Evolutionary conservation across 495 filamentous ascomycete genomes (phyloP), one percentile per base, ranked within the genome.

Genomic region (Aspergillus kassunensis): DNA sequence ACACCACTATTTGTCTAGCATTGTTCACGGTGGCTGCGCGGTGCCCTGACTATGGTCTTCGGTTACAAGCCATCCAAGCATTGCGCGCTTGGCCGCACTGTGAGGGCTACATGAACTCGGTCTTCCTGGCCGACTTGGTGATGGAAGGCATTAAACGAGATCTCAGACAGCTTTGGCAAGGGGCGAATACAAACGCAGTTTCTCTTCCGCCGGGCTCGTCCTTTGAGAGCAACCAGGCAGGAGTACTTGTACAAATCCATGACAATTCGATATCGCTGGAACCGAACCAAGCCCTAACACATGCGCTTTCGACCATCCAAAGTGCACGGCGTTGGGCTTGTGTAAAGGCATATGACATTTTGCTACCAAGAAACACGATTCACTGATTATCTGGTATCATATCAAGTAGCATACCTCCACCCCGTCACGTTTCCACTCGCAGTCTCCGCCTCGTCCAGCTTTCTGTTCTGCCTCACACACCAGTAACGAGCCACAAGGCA

Each of bases 91-190:
- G 57, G 57, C 57, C 57, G 25, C 58, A 57, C n/a, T 51, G 54
- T 21, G 59, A 62, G 23, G 59, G 52, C 12, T 29, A 58, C 16
- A 30, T 58, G 15, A 58, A 58, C 30, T 58, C 59, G 12, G 56
- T 47, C 16, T n/a, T 54, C 2, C 23, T 44, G 9, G 51, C 34
- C 16, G 53, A 51, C 9, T 13, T 56, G 21, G 55, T 51, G 20
- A 15, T 58, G 8, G 34, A 50, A 54, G 53, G 31, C n/a, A 20
- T 21, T 44, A 62, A n/a, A 27, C 4, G 9, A 27, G 24, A 27
- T 4, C 4, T 27, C 4, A 27, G 24, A 27, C 24, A 27, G 4
- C 9, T 27, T 4, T 27, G 24, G 24, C 4, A 4, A 9, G 24
- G 9, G 24, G 9, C 9, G 24, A 27, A 27, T 27, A 27, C 24